Evolutionary conservation across 305 asterid species (phyloP).

Genomic region (Solanum hybrid): DNA sequence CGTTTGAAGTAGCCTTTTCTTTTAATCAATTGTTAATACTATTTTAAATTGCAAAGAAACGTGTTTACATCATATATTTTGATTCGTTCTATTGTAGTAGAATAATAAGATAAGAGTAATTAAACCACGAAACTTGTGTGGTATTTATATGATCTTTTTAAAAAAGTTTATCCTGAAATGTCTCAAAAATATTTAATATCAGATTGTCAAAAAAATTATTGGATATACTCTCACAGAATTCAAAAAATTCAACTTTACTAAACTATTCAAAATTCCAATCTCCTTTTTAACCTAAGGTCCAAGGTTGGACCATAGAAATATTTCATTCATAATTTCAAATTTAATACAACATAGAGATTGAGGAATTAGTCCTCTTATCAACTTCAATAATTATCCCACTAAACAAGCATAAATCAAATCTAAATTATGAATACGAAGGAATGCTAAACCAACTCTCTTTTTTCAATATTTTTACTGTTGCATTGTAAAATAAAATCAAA

Average conservation of each 20-base stretch:
- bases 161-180: neutral
- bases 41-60: neutral
- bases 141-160: too few relatives aligned
- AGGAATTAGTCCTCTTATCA: neutral
- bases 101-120: neutral
- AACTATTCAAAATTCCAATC: neutral
- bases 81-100: neutral
- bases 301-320: neutral
- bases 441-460: neutral
- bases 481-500: neutral
- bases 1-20: neutral
- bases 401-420: neutral
- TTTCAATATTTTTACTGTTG: neutral
- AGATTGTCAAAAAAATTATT: neutral
- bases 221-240: neutral
- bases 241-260: neutral
- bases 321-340: neutral
- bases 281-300: neutral
- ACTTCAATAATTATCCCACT: neutral
- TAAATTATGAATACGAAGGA: neutral
- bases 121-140: neutral
- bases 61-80: neutral
- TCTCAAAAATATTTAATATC: neutral
- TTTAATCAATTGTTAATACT: neutral
- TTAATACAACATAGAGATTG: neutral